Conservation (phyloP, 805 yeast species). For the Cyberlindnera veronae region DNA sequence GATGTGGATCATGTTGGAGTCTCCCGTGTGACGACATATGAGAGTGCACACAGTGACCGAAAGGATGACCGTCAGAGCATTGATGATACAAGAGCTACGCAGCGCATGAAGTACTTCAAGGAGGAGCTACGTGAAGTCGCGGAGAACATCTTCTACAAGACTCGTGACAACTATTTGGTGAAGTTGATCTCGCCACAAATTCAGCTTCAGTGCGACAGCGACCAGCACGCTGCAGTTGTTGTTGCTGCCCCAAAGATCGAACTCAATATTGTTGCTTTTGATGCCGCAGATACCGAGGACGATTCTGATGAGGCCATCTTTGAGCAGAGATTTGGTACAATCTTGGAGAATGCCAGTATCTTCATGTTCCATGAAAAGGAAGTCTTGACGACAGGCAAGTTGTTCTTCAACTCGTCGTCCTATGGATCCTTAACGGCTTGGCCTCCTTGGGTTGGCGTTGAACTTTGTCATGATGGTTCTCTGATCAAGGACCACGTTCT, state of each 20-base stretch:
- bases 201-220: constrained; percentile 55
- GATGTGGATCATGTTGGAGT: constrained; percentile 8
- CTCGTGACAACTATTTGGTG: constrained; percentile 56
- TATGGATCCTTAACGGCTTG: constrained; percentile 66
- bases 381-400: constrained; percentile 36
- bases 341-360: constrained; percentile 68
- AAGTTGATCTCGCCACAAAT: constrained; percentile 79
- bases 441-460: constrained; percentile 91
- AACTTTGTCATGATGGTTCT: constrained; percentile 56
- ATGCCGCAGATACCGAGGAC: constrained; percentile 41
- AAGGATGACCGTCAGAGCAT: constrained; percentile 9
- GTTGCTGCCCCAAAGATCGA: constrained; percentile 74
- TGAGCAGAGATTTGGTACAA: constrained; percentile 67
- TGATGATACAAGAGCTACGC: constrained; percentile 18
- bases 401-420: constrained; percentile 42
- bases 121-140: constrained; percentile 44
- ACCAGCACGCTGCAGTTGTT: constrained; percentile 56
- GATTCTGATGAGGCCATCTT: constrained; percentile 43
- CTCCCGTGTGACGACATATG: constrained; percentile 22
- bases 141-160: constrained; percentile 33
- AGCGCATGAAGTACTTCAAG: constrained; percentile 45
- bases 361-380: constrained; percentile 60
- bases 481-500: constrained; percentile 47
- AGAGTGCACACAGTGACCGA: constrained; percentile 12
- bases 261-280: constrained; percentile 62